Percentiles rank a stretch among this genome's conserved stretches.
Evolutionary conservation across 1,139 yeast species (phyloP).

Genomic region (Protomyces lactucae-debilis): DNA sequence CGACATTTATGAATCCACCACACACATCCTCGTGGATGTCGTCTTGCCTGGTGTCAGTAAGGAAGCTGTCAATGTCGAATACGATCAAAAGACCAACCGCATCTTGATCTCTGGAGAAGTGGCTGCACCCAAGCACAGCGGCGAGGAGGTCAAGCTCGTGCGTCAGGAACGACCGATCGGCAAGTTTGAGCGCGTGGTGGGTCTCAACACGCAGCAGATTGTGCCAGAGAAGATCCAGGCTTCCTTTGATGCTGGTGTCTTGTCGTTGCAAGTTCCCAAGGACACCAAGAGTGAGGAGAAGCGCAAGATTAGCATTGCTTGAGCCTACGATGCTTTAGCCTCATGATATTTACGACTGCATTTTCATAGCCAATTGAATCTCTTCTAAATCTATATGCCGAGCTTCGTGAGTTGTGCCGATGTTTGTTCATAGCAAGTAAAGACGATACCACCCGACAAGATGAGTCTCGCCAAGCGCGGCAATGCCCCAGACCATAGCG

Average conservation of each 20-base stretch:
- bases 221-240: slow-evolving; percentile 53
- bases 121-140: neutral
- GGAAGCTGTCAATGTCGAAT: slow-evolving; percentile 13
- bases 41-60: slow-evolving; percentile 22
- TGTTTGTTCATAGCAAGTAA: slow-evolving; percentile 52
- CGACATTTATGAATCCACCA: slow-evolving; percentile 16
- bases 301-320: slow-evolving; percentile 25
- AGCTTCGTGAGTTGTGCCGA: slow-evolving; percentile 13
- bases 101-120: slow-evolving; percentile 2
- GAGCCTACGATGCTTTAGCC: neutral
- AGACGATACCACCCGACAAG: slow-evolving; percentile 92
- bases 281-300: slow-evolving; percentile 30
- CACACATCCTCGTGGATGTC: neutral
- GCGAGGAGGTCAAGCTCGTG: slow-evolving; percentile 11
- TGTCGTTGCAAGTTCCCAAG: slow-evolving; percentile 52
- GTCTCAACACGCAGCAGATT: slow-evolving; percentile 51
- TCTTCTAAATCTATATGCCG: slow-evolving; percentile 3
- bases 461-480: slow-evolving; percentile 90
- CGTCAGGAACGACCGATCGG: slow-evolving; percentile 35
- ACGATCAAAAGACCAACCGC: slow-evolving; percentile 15
- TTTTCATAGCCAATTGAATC: neutral
- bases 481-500: slow-evolving; percentile 98
- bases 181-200: slow-evolving; percentile 50
- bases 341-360: neutral
- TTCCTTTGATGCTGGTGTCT: slow-evolving; percentile 49